phyloP scores from a whole-genome alignment of 2,329 filamentous ascomycete species.

The Penicillium sp. region DNA sequence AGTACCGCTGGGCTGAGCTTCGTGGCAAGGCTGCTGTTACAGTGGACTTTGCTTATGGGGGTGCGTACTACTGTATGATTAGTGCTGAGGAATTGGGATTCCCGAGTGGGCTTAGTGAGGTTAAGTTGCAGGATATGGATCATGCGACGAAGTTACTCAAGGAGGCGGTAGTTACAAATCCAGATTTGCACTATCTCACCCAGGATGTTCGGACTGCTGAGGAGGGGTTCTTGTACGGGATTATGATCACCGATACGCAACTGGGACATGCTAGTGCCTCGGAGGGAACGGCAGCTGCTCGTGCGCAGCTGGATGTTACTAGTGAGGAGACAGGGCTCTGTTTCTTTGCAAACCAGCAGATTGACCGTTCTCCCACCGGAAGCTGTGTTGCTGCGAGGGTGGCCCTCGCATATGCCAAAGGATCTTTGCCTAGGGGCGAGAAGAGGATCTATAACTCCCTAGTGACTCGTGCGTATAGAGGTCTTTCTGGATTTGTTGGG shows the following conservation, averaged over 20 bases:
- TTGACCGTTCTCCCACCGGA: constrained; percentile 47
- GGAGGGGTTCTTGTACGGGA: constrained; percentile 17
- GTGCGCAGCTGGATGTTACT: constrained; percentile 10
- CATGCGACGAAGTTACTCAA: constrained; percentile 37
- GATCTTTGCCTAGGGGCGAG: constrained; percentile 18
- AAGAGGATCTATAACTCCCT: constrained; percentile 39
- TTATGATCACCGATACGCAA: constrained; percentile 16
- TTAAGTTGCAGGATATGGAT: constrained; percentile 34
- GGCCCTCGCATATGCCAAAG: constrained; percentile 37
- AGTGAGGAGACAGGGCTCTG: constrained; percentile 46
- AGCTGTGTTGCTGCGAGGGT: constrained; percentile 39
- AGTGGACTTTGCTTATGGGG: constrained; percentile 44
- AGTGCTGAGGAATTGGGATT: constrained; percentile 42
- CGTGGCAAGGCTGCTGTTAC: constrained; percentile 23
- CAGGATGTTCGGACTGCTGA: constrained; percentile 5
- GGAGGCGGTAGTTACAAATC: constrained; percentile 21
- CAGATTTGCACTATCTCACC: constrained; percentile 3
- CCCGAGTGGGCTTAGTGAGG: constrained; percentile 20
- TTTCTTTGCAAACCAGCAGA: constrained; percentile 48
- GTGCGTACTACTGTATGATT: constrained; percentile 46
- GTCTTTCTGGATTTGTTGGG: constrained; percentile 14
- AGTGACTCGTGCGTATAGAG: constrained; percentile 20
- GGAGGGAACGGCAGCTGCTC: constrained; percentile 25
- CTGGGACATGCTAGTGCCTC: constrained; percentile 7
- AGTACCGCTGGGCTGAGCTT: constrained; percentile 42